phyloP scores from a whole-genome alignment of 2,329 filamentous ascomycete genomes.

The Fusarium verrucosum region DNA sequence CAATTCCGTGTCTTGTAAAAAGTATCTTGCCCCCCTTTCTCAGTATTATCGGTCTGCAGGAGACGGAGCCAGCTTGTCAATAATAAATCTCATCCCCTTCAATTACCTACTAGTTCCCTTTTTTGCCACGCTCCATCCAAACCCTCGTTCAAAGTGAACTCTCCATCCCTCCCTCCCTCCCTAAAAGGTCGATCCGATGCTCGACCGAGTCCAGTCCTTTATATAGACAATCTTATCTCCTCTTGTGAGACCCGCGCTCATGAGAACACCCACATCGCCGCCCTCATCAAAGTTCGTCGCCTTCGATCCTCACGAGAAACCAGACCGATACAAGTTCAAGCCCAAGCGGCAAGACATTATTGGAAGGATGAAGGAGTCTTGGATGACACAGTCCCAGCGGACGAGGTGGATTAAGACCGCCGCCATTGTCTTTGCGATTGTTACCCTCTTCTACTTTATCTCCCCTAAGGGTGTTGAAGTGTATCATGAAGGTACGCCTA shows the following conservation, averaged over 20 bases:
- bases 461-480: constrained; percentile 67
- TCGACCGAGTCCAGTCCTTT: constrained; percentile 41
- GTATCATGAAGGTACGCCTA: constrained; percentile 56
- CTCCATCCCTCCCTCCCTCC: constrained; percentile 18
- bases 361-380: constrained; percentile 65
- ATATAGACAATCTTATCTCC: constrained; percentile 26
- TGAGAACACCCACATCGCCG: constrained; percentile 73
- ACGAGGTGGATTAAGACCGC: constrained; percentile 72
- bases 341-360: constrained; percentile 59
- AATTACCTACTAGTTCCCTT: constrained; percentile 29
- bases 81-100: constrained; percentile 16
- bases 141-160: constrained; percentile 17
- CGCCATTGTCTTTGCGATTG: constrained; percentile 67
- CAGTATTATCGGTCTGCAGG: constrained; percentile 5
- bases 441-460: constrained; percentile 71
- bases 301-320: constrained; percentile 72
- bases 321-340: constrained; percentile 65
- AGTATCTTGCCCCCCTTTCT: constrained; percentile 35
- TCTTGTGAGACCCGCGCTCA: constrained; percentile 49
- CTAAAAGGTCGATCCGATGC: constrained; percentile 32
- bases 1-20: constrained; percentile 24
- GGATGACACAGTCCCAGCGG: constrained; percentile 71
- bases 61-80: constrained; percentile 18
- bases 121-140: constrained; percentile 29
- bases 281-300: constrained; percentile 65